Base-by-base conservation (phyloP, 2,329 filamentous ascomycete species). In the Microcera coccophila region DNA sequence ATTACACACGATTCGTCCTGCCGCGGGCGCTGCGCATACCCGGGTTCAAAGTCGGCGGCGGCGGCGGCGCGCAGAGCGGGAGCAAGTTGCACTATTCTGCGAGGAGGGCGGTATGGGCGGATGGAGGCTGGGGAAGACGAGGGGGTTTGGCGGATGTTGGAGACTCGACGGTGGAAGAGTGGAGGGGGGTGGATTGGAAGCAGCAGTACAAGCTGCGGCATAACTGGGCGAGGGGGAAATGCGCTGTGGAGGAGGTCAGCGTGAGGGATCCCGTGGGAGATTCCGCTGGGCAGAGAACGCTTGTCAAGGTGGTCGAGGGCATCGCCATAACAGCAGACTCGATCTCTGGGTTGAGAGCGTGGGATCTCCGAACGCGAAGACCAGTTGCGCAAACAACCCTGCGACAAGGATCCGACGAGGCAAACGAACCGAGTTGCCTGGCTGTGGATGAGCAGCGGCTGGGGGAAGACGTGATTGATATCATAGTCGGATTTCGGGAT, bases 171-270 rank as follows among this genome's bases (percentile, higher is more conserved):
- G 21, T 8, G 5, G 24, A 21, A 16, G 36, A 20, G 17, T 36
- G 37, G 33, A 51, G 34, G 36, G 44, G 78, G 7, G 73, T 85
- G 17, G 80, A 93, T 59, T 96, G 90, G 90, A 95, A 94, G 70
- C 78, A 79, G 48, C 86, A 93, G 57, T 97, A 94, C 66, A 88
- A 85, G 58, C 73, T 96, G 38, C 78, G 87, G 35, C 86, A 95
- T 62, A 97, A 97, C 67, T 97, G 93, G 93, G 79, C 86, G 1
- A 80, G 76, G 48, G 93, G 91, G 1, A 82, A 79, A 53, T 95
- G 89, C 57, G 84, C 80, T 28, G 81, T 95, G 11, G 82, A 85
- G 26, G 87, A 95, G 63, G 78, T 96, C 21, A 74, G 82, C 34
- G 76, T 89, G 18, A 56, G 57, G 29, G 57, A 59, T 29, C 39